phyloP scores from a whole-genome alignment of 495 filamentous ascomycete genomes.

The Aeminium ludgeri region DNA sequence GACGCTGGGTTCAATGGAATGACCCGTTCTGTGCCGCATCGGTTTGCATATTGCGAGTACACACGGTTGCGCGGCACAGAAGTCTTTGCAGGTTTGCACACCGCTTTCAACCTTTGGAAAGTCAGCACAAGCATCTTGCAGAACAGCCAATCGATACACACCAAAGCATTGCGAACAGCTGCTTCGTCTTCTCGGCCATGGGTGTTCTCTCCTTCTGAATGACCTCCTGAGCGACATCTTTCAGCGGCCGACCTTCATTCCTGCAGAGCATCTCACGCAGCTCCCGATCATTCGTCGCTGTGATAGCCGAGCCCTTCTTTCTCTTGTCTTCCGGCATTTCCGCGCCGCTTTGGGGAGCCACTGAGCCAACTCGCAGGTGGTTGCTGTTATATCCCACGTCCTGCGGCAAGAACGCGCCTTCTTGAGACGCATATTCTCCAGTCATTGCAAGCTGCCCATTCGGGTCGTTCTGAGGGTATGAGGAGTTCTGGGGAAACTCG shows the following conservation, averaged over 20 bases:
- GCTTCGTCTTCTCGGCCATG: slow-evolving; percentile 83
- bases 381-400: slow-evolving; percentile 1
- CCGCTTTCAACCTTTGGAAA: slow-evolving; percentile 54
- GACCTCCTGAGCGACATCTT: slow-evolving; percentile 69
- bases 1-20: slow-evolving; percentile 89
- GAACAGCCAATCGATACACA: slow-evolving; percentile 29
- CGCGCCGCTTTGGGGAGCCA: slow-evolving; percentile 5
- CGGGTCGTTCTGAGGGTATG: slow-evolving; percentile 3
- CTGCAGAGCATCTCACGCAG: slow-evolving; percentile 65
- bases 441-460: neutral
- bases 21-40: slow-evolving; percentile 81
- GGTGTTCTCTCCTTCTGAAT: slow-evolving; percentile 58
- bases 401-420: slow-evolving; percentile 6
- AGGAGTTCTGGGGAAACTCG: slow-evolving; percentile 2
- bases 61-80: slow-evolving; percentile 85
- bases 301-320: slow-evolving; percentile 53
- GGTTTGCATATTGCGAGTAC: slow-evolving; percentile 79
- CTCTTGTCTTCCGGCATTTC: slow-evolving; percentile 43
- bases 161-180: slow-evolving; percentile 97
- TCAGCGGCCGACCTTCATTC: slow-evolving; percentile 56
- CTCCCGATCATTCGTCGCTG: slow-evolving; percentile 78
- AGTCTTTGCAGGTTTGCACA: slow-evolving; percentile 61
- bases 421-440: slow-evolving; percentile 3
- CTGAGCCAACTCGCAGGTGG: slow-evolving; percentile 8
- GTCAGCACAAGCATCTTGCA: slow-evolving; percentile 1